Conservation (phyloP, 768 basidiomycete genomes). For the Xanthoconium purpureum region DNA sequence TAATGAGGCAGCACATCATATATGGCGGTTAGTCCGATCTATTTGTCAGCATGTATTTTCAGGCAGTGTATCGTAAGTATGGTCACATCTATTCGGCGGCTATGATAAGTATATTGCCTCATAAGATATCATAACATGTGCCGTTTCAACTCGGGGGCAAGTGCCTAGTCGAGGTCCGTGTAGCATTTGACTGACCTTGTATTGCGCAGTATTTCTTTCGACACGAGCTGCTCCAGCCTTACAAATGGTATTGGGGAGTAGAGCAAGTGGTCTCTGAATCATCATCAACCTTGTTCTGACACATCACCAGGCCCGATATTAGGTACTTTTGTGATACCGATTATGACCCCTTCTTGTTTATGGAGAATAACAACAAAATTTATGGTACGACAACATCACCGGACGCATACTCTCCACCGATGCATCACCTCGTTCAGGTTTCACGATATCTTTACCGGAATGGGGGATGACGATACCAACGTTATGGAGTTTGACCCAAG, state of each 20-base stretch:
- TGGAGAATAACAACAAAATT: constrained; percentile 51
- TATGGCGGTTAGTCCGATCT: constrained; percentile 43
- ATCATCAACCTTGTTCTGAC: not conserved
- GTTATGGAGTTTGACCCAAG: constrained; percentile 57
- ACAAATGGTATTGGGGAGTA: constrained; percentile 62
- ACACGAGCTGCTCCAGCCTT: constrained; percentile 50
- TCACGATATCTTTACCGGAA: constrained; percentile 64
- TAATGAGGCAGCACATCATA: constrained; percentile 47
- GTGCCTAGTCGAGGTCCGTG: constrained; percentile 13
- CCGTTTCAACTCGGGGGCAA: constrained; percentile 66
- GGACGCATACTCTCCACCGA: not conserved
- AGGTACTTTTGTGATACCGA: constrained; percentile 55
- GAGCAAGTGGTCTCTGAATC: constrained; percentile 37
- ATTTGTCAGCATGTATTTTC: not conserved
- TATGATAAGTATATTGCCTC: not conserved
- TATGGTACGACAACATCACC: constrained; percentile 39
- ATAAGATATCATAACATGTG: constrained; percentile 74
- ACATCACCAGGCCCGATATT: constrained; percentile 40
- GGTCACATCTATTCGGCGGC: not conserved
- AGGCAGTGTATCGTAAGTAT: constrained; percentile 45
- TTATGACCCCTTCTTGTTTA: constrained; percentile 51
- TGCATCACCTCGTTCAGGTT: constrained; percentile 34
- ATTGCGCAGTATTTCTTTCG: constrained; percentile 48
- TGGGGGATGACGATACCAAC: constrained; percentile 62
- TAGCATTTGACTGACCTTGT: constrained; percentile 6